Evolutionary conservation across 2,329 filamentous ascomycete genomes (phyloP).

Genomic region (Botrytis squamosa): DNA sequence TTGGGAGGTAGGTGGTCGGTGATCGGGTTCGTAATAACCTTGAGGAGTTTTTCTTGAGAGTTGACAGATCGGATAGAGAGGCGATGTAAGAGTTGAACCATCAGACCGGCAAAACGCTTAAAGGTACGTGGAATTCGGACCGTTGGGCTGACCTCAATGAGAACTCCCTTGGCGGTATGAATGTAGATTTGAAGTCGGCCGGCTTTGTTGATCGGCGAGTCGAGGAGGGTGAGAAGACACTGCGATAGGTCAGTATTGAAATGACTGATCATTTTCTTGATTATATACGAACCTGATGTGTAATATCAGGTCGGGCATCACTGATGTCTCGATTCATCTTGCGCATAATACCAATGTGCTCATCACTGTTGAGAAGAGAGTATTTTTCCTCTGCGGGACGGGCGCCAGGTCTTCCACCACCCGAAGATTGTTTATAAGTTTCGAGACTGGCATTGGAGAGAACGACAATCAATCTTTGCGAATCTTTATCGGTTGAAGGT

Average conservation of each 20-base stretch:
- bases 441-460: slow-evolving; percentile 96
- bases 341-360: slow-evolving; percentile 98
- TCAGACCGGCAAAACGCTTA: slow-evolving; percentile 96
- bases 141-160: slow-evolving; percentile 97
- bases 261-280: slow-evolving; percentile 28
- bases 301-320: slow-evolving; percentile 95
- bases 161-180: slow-evolving; percentile 91
- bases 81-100: slow-evolving; percentile 96
- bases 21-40: slow-evolving; percentile 97
- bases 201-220: slow-evolving; percentile 98
- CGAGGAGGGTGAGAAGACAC: slow-evolving; percentile 95
- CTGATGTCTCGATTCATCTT: slow-evolving; percentile 99
- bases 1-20: slow-evolving; percentile 95
- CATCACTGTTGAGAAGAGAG: slow-evolving; percentile 95
- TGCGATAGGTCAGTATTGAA: slow-evolving; percentile 44
- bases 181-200: slow-evolving; percentile 98
- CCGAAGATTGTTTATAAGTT: slow-evolving; percentile 89
- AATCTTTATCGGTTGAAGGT: slow-evolving; percentile 81
- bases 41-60: slow-evolving; percentile 94
- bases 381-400: slow-evolving; percentile 80
- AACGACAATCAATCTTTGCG: slow-evolving; percentile 88
- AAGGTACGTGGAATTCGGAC: slow-evolving; percentile 97
- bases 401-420: slow-evolving; percentile 60
- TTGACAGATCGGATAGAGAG: slow-evolving; percentile 95
- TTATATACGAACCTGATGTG: slow-evolving; percentile 76